phyloP scores from a whole-genome alignment of 2,329 filamentous ascomycete genomes.

The Fusarium sp. region DNA sequence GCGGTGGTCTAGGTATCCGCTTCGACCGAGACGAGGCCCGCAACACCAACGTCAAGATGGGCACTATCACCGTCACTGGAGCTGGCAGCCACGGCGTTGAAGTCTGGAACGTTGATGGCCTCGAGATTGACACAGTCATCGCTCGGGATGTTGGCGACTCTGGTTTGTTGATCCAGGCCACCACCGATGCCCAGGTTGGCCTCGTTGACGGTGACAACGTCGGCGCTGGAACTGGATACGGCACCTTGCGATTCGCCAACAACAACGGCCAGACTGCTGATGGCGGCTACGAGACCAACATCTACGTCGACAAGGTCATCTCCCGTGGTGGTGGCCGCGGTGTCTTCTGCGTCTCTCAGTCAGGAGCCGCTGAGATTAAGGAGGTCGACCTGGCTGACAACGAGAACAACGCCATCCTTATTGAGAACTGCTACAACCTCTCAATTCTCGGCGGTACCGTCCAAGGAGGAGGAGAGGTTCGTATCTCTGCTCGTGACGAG shows the following conservation, averaged over 20 bases:
- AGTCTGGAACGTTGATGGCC: slow-evolving; percentile 67
- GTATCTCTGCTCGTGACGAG: slow-evolving; percentile 62
- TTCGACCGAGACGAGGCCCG: slow-evolving; percentile 65
- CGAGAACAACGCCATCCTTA: slow-evolving; percentile 65
- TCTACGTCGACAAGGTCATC: slow-evolving; percentile 62
- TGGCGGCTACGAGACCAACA: slow-evolving; percentile 62
- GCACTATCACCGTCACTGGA: slow-evolving; percentile 60
- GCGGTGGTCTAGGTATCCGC: slow-evolving; percentile 64
- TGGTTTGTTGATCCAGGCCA: slow-evolving; percentile 64
- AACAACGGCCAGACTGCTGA: slow-evolving; percentile 60
- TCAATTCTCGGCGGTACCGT: slow-evolving; percentile 62
- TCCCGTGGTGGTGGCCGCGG: slow-evolving; percentile 67
- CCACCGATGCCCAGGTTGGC: slow-evolving; percentile 62
- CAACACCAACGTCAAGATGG: slow-evolving; percentile 66
- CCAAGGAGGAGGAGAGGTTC: slow-evolving; percentile 65
- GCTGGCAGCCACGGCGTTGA: slow-evolving; percentile 67
- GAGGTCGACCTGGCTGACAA: slow-evolving; percentile 62
- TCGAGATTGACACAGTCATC: slow-evolving; percentile 62
- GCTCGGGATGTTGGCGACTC: slow-evolving; percentile 64
- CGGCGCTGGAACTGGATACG: slow-evolving; percentile 63
- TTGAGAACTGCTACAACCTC: slow-evolving; percentile 69
- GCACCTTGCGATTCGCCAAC: slow-evolving; percentile 67
- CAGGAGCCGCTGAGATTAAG: slow-evolving; percentile 61
- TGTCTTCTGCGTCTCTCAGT: slow-evolving; percentile 67
- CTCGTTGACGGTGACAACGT: slow-evolving; percentile 68